A percentile compares a stretch with the other conserved stretches of the same genome.
These are phyloP conservation scores for Didymella keratinophila DNA, from an alignment of 2,329 filamentous ascomycete genomes.

Conservation along the genomic window DNA sequence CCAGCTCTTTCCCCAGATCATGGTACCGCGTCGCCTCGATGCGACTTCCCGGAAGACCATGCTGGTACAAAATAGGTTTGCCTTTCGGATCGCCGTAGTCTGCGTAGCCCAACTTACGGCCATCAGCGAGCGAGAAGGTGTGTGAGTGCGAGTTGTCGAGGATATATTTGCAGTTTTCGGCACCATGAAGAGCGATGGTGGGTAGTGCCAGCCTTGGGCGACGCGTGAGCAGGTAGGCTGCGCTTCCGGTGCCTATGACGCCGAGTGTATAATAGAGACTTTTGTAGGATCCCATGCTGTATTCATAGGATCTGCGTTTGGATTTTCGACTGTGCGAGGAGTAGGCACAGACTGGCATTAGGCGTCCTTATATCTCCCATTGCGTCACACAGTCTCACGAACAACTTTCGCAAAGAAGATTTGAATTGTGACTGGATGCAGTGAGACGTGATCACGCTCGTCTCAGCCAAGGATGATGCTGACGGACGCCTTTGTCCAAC, in stretches of 20 bases:
- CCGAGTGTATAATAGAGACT: conserved; percentile 1
- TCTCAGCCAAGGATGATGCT: conserved; percentile 3
- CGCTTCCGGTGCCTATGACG: not conserved
- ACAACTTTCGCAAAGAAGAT: not conserved
- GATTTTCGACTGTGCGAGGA: too few relatives aligned
- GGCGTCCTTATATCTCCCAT: not conserved
- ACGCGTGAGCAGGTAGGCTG: conserved; percentile 3
- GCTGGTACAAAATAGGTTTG: conserved; percentile 38
- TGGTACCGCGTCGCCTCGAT: conserved; percentile 39
- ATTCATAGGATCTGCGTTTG: not conserved
- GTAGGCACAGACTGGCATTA: not conserved
- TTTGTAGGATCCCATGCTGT: not conserved
- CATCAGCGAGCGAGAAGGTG: conserved; percentile 45
- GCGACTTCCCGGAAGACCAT: conserved; percentile 44
- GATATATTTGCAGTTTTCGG: conserved; percentile 10
- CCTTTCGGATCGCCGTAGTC: conserved; percentile 42
- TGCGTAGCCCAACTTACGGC: conserved; percentile 49
- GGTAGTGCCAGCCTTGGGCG: not conserved
- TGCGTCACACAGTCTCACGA: not conserved
- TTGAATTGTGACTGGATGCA: not conserved
- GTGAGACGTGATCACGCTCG: conserved; percentile 1
- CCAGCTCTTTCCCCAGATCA: conserved; percentile 30
- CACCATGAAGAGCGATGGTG: not conserved
- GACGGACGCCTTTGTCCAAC: conserved; percentile 3
- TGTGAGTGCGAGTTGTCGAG: conserved; percentile 38